A percentile compares a stretch with the other conserved stretches of the same genome.
phyloP scores from a whole-genome alignment of 1,284 basidiomycete genomes.

The Fomitopsis pinicola region DNA sequence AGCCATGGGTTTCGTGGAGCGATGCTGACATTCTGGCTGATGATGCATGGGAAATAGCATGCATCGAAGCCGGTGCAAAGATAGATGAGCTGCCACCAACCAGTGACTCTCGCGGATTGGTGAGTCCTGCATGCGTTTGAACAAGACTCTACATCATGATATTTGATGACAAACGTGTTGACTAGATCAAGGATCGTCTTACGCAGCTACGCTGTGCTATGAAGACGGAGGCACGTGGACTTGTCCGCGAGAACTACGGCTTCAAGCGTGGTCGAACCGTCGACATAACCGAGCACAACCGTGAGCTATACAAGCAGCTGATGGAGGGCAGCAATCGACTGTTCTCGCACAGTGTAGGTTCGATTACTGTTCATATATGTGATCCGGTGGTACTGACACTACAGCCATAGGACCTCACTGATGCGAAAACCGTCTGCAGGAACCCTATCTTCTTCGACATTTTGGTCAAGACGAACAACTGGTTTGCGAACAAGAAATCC shows the following conservation, averaged over 20 bases:
- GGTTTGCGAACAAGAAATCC: background rate
- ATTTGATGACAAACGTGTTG: background rate
- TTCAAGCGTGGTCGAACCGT: background rate
- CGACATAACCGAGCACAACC: background rate
- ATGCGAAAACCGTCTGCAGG: background rate
- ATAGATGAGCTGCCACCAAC: background rate
- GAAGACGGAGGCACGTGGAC: background rate
- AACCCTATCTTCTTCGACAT: background rate
- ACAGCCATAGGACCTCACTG: background rate
- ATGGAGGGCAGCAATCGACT: background rate
- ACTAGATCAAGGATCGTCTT: background rate
- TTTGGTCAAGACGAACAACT: background rate
- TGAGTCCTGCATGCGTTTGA: too few relatives aligned
- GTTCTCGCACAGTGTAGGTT: background rate
- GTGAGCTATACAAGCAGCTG: background rate
- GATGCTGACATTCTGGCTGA: background rate
- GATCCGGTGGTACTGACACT: too few relatives aligned
- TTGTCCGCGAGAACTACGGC: background rate
- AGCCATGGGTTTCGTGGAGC: background rate
- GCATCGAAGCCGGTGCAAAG: background rate
- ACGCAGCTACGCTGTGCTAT: background rate
- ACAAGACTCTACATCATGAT: background rate
- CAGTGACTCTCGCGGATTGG: too few relatives aligned
- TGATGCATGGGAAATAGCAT: background rate
- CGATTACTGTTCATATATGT: background rate